Base-by-base conservation (phyloP, 176 grass and related monocot genomes). In the Oryza longistaminata region DNA sequence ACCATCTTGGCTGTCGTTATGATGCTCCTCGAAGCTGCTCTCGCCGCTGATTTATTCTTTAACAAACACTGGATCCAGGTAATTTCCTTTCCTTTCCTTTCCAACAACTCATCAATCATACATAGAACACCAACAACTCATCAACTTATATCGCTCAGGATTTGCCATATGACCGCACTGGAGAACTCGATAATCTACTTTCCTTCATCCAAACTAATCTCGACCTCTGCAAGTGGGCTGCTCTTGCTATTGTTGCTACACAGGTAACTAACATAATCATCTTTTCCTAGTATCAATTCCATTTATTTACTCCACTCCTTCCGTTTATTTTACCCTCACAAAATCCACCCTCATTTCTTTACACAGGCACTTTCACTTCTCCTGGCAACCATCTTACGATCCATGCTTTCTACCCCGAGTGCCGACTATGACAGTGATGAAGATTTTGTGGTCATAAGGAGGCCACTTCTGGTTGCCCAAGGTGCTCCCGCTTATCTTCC, bases 361-460 rank as follows among this genome's bases (percentile, higher is more conserved):
- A 9, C 89, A 45, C 66, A 98, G 95, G 93, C 85, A 39, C 31
- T 95, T 55, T 95, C 91, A 7, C 90, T 98, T 84, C 78, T 98
- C 25, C 76, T 95, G 39, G 89, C 93, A 40, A 88, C 90, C 87
- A 75, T 92, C 76, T 80, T 98, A 69, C 93, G 91, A 70, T 85
- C 91, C 52, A 82, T 76, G 60, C 39, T 90, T 49, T 85, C 89
- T 67, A 43, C 76, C 33, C 80, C 69, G 64, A 87, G 68, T 19
- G 42, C 62, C 5, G 87, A 88, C 83, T 98, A 90, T 37, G 95
- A 98, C 68, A 95, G 89, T 14, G 93, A 95, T 88, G 95, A 98
- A 85, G 95, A 98, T 86, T 95, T 98, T 78, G 89, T 95, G 11
- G 83, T 98, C 37, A 87, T 93, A 88, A 90, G 93, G 79, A 91